These are phyloP conservation scores for Schoenoplectus tabernaemontani DNA, from an alignment of 202 grass and related monocot genomes.

Conservation along the genomic window DNA sequence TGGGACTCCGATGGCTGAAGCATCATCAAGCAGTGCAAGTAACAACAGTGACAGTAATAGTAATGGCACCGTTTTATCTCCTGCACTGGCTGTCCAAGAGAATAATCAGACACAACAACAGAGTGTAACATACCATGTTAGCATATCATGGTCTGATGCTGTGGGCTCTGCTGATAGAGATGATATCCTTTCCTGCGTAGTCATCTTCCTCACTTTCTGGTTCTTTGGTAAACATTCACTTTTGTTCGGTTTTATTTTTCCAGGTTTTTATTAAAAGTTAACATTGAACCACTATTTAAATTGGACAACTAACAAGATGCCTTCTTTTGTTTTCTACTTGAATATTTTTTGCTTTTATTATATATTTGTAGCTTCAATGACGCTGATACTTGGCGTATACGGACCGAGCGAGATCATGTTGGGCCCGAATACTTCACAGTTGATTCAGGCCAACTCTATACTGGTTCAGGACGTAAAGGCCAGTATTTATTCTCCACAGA, in stretches of 20 bases:
- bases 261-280: neutral
- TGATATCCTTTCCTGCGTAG: conserved; percentile 33
- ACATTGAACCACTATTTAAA: neutral
- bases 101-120: neutral
- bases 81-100: neutral
- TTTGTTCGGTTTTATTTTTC: neutral
- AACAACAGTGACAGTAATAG: neutral
- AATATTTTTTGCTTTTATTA: neutral
- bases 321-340: neutral
- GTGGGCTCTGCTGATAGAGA: conserved; percentile 15
- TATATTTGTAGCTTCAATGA: conserved; percentile 38
- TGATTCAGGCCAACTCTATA: conserved; percentile 39
- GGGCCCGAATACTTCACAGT: conserved; percentile 41
- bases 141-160: neutral
- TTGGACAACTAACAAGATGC: neutral
- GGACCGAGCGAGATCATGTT: conserved; percentile 35
- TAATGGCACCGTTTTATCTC: neutral
- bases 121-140: neutral
- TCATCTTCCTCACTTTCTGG: conserved; percentile 39
- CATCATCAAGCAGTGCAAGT: conserved; percentile 7
- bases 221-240: conserved; percentile 34
- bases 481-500: neutral
- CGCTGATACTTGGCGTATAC: conserved; percentile 40
- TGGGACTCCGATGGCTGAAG: neutral
- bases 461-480: conserved; percentile 39